Conservation (phyloP, 2,329 filamentous ascomycete species). For the Trichoderma arundinaceum region DNA sequence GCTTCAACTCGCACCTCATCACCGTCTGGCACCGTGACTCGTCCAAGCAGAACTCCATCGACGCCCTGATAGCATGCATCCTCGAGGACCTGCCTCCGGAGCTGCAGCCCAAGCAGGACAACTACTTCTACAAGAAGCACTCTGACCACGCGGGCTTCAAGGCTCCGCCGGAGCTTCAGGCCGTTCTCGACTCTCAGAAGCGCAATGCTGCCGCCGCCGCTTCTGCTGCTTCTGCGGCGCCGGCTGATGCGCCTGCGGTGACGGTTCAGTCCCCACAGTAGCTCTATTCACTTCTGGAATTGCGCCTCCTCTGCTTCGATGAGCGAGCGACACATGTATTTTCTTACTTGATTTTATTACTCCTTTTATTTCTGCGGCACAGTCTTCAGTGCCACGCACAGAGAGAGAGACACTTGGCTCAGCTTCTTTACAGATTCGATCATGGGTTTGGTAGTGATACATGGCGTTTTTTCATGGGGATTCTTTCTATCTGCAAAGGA, state of each 20-base stretch:
- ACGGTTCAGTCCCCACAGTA: conserved; percentile 39
- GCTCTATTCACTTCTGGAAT: conserved; percentile 1
- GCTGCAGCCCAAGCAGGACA: conserved; percentile 71
- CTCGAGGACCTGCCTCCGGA: conserved; percentile 75
- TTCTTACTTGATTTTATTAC: neutral
- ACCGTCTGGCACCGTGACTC: conserved; percentile 93
- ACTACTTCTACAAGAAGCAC: conserved; percentile 89
- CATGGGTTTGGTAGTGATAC: conserved; percentile 37
- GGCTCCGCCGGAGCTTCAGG: conserved; percentile 63
- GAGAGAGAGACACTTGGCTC: neutral
- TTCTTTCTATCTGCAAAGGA: neutral
- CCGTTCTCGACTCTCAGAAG: conserved; percentile 62
- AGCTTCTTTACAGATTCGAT: conserved; percentile 2
- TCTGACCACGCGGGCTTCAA: conserved; percentile 85
- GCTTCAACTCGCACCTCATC: conserved; percentile 88
- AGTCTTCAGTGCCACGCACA: neutral
- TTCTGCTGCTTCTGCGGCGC: conserved; percentile 44
- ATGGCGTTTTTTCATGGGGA: conserved; percentile 38
- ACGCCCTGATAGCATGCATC: conserved; percentile 74
- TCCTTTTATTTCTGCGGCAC: neutral
- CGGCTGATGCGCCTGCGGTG: conserved; percentile 32
- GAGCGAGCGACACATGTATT: neutral
- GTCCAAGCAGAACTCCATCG: conserved; percentile 77
- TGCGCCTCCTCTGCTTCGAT: neutral
- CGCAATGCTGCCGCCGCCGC: conserved; percentile 48